Percentiles rank a stretch among this genome's conserved stretches.
Conservation (phyloP, 2,329 filamentous ascomycete species). For the Claviceps quebecensis region DNA sequence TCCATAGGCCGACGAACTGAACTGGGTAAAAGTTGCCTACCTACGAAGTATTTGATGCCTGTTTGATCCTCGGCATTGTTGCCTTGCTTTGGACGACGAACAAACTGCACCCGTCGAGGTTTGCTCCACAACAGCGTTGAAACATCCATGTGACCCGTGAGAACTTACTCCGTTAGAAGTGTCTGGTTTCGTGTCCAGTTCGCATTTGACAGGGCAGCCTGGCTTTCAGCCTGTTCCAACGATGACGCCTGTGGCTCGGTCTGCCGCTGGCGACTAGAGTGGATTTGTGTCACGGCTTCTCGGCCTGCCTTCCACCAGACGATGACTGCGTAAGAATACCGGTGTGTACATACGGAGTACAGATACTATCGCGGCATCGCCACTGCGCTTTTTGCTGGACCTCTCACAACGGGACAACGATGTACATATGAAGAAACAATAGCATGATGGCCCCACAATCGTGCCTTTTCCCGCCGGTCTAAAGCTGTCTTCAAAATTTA, state of each 20-base stretch:
- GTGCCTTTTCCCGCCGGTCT: neutral
- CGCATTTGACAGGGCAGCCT: neutral
- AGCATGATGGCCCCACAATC: neutral
- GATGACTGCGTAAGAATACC: too few relatives aligned
- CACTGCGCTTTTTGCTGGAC: neutral
- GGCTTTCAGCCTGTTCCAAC: neutral
- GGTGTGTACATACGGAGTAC: too few relatives aligned
- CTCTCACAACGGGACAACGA: neutral
- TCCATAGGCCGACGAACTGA: too few relatives aligned
- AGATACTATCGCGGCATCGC: neutral
- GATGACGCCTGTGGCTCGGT: neutral
- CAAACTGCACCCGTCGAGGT: neutral
- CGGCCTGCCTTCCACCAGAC: too few relatives aligned
- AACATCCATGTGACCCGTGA: too few relatives aligned
- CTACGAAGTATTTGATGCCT: neutral
- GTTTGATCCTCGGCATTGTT: neutral
- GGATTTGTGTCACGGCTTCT: too few relatives aligned
- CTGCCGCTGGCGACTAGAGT: too few relatives aligned
- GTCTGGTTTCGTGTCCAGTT: neutral
- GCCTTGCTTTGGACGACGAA: neutral
- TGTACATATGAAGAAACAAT: neutral
- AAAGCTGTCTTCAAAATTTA: neutral
- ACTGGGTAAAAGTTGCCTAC: neutral
- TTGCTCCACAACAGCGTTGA: too few relatives aligned
- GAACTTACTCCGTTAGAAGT: neutral